These are phyloP conservation scores for Hippophae gyantsensis DNA, from an alignment of 306 rosid genomes.

Conservation along the genomic window DNA sequence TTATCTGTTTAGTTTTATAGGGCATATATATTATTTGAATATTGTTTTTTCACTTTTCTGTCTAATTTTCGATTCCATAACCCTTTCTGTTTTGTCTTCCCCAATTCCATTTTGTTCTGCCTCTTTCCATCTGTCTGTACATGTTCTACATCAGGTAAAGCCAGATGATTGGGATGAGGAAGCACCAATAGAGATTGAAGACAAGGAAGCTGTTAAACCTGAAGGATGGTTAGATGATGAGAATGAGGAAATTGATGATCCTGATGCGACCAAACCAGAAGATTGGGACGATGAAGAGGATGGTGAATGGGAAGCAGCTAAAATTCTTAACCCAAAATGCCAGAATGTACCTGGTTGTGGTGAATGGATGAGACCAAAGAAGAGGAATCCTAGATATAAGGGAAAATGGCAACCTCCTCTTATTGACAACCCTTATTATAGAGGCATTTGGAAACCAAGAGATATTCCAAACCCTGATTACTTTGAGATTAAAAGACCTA, in stretches of 20 bases:
- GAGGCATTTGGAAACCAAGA: conserved; percentile 88
- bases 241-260: conserved; percentile 89
- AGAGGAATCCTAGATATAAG: conserved; percentile 81
- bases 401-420: conserved; percentile 93
- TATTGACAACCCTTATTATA: conserved; percentile 73
- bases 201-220: conserved; percentile 88
- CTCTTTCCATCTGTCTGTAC: too few relatives aligned
- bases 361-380: conserved; percentile 90
- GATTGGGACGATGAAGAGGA: conserved; percentile 97
- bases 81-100: too few relatives aligned
- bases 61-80: too few relatives aligned
- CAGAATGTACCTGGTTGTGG: conserved; percentile 83
- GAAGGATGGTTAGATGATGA: conserved; percentile 98
- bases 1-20: too few relatives aligned
- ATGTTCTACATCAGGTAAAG: conserved; percentile 16
- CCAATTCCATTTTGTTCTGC: too few relatives aligned
- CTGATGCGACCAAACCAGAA: conserved; percentile 81
- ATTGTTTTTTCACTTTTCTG: too few relatives aligned
- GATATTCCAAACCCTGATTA: conserved; percentile 80
- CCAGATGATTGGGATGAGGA: conserved; percentile 99
- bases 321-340: conserved; percentile 65
- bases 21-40: too few relatives aligned
- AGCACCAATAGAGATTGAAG: conserved; percentile 80
- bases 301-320: conserved; percentile 89
- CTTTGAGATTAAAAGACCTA: conserved; percentile 64